Conservation (phyloP, 2,329 filamentous ascomycete species). For the Mollisia scopiformis region DNA sequence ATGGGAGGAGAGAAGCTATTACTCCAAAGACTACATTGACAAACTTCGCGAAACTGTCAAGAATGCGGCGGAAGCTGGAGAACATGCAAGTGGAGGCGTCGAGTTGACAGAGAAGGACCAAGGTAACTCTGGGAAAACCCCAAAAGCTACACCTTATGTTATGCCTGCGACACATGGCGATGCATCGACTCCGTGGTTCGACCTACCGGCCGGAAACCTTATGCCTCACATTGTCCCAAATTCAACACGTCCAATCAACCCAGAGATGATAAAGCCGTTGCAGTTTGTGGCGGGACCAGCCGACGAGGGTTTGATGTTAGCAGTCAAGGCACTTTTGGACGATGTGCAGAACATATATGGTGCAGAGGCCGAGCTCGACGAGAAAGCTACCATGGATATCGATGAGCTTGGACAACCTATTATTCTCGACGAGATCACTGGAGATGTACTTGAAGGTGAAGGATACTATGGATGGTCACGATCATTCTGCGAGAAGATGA, state of each 20-base stretch:
- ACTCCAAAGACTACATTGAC: conserved; percentile 54
- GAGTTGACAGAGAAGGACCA: conserved; percentile 16
- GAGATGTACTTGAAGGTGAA: conserved; percentile 62
- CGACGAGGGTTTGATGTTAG: conserved; percentile 64
- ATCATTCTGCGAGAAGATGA: conserved; percentile 81
- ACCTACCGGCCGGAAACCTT: conserved; percentile 81
- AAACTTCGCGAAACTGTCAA: conserved; percentile 63
- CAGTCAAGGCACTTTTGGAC: conserved; percentile 71
- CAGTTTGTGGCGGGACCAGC: conserved; percentile 71
- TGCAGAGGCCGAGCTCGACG: conserved; percentile 50
- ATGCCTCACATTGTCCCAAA: conserved; percentile 79
- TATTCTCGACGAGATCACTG: conserved; percentile 66
- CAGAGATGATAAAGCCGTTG: conserved; percentile 70
- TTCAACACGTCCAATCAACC: conserved; percentile 73
- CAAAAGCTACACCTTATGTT: conserved; percentile 65
- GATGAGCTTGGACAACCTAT: conserved; percentile 75
- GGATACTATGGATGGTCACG: conserved; percentile 90
- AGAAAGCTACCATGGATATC: conserved; percentile 61
- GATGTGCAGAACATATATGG: conserved; percentile 72
- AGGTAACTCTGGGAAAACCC: conserved; percentile 52
- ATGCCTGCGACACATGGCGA: conserved; percentile 82
- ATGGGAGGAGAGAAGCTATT: conserved; percentile 72
- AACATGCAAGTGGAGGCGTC: conserved; percentile 30
- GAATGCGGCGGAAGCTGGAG: conserved; percentile 39
- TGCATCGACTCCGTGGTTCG: conserved; percentile 72